phyloP scores from a whole-genome alignment of 495 filamentous ascomycete genomes.

The Aspergillus mulundensis region DNA sequence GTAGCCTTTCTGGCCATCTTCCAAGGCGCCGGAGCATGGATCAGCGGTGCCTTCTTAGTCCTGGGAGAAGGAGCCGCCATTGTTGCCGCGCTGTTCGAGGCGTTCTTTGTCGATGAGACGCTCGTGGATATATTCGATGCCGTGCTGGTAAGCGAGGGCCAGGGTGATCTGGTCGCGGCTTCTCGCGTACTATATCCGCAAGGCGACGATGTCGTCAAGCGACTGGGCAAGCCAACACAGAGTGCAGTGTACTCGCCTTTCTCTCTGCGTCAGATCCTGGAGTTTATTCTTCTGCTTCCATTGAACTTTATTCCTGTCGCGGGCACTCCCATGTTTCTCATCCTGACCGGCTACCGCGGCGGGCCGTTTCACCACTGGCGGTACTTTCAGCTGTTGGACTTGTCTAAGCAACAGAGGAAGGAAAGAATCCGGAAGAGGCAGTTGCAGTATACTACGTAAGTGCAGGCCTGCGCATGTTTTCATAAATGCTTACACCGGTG shows the following conservation, averaged over 20 bases:
- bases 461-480: conserved; percentile 1
- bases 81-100: conserved; percentile 59
- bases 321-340: conserved; percentile 59
- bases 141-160: conserved; percentile 56
- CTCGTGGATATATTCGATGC: conserved; percentile 66
- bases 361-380: conserved; percentile 66
- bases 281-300: conserved; percentile 67
- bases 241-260: conserved; percentile 62
- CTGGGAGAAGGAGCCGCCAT: conserved; percentile 63
- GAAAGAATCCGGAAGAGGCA: conserved; percentile 47
- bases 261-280: conserved; percentile 69
- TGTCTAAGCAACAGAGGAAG: conserved; percentile 56
- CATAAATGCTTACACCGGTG: not conserved
- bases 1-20: conserved; percentile 64
- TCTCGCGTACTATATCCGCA: conserved; percentile 53
- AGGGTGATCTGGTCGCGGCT: conserved; percentile 51
- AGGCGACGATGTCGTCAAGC: conserved; percentile 47
- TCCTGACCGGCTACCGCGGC: conserved; percentile 59
- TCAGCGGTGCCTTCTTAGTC: conserved; percentile 60
- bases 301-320: conserved; percentile 63
- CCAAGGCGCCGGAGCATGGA: conserved; percentile 55
- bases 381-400: conserved; percentile 57
- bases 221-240: conserved; percentile 55
- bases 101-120: conserved; percentile 65
- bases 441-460: conserved; percentile 60